Evolutionary conservation across 148 eudicot species (phyloP), one percentile per base, ranked within the genome.

Genomic region (Rhododendron mucronatum): DNA sequence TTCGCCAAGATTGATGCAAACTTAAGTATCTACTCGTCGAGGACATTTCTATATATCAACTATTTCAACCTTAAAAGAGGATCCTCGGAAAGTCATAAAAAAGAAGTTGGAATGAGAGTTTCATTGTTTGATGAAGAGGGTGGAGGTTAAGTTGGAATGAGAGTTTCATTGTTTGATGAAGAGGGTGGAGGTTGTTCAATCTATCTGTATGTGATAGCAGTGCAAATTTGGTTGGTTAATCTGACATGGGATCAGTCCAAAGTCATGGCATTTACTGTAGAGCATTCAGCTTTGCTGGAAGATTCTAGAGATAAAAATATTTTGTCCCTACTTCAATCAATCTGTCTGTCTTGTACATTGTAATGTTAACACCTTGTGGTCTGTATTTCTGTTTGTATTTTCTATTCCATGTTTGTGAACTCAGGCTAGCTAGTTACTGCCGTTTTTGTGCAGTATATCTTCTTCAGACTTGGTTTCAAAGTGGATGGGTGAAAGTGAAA

Each of bases 401-500:
- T 30, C 48, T n/a, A 59, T 50, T 67, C 12, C 35, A 59, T 73
- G 73, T 80, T 15, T 81, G 75, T 87, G 84, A 79, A 84, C 92
- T 90, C 76, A 87, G 87, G 86, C 86, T 86, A 85, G 79, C 67
- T 89, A 89, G 90, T 90, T 92, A 90, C 92, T 89, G 80, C 88
- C 90, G 65, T 87, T 88, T 84, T 89, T 61, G 84, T 80, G 85
- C 91, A 97, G 99, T 88, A 88, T 97, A 86, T 97, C 99, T 78
- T 97, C 99, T 21, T 97, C 99, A 74, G 98, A 97, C 86, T 88
- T 97, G 90, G 99, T 97, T 84, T 97, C 99, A 84, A 97, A 97
- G 91, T 97, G 99, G 99, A 97, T 97, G 99, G 99, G 99, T 80
- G 99, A 97, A 92, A 97, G 99, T 92, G 99, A 97, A 87, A 97